These are phyloP conservation scores for Macrotyloma uniflorum DNA, from an alignment of 306 rosid species.

Conservation along the genomic window DNA sequence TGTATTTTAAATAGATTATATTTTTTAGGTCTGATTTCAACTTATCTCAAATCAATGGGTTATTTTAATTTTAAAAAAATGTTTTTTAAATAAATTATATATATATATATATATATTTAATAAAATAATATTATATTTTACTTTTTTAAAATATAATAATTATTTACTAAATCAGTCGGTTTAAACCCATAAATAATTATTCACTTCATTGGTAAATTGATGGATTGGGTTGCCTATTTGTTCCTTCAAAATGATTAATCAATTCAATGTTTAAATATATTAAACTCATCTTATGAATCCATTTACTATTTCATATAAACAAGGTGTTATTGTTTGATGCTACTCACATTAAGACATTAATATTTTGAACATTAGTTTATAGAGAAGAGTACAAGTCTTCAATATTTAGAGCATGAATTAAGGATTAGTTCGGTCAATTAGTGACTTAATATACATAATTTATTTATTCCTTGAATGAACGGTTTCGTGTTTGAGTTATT, in stretches of 20 bases:
- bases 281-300: not conserved
- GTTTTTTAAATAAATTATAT: no score
- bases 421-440: slow-evolving; percentile 21
- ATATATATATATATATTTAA: no score
- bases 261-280: not conserved
- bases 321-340: not conserved
- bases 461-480: slow-evolving; percentile 41
- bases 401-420: slow-evolving; percentile 34
- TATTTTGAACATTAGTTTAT: slow-evolving; percentile 31
- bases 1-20: no score
- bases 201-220: not conserved
- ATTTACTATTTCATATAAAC: not conserved
- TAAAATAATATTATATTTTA: no score
- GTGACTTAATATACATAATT: slow-evolving; percentile 26
- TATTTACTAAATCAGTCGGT: no score
- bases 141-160: no score
- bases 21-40: no score
- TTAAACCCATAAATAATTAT: no score
- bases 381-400: slow-evolving; percentile 67
- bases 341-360: not conserved
- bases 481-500: slow-evolving; percentile 20
- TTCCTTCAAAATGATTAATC: not conserved
- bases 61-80: no score
- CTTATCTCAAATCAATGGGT: no score
- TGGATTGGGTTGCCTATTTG: not conserved